Conservation (phyloP, 2,329 filamentous ascomycete genomes). For the Orbilia ellipsospora region DNA sequence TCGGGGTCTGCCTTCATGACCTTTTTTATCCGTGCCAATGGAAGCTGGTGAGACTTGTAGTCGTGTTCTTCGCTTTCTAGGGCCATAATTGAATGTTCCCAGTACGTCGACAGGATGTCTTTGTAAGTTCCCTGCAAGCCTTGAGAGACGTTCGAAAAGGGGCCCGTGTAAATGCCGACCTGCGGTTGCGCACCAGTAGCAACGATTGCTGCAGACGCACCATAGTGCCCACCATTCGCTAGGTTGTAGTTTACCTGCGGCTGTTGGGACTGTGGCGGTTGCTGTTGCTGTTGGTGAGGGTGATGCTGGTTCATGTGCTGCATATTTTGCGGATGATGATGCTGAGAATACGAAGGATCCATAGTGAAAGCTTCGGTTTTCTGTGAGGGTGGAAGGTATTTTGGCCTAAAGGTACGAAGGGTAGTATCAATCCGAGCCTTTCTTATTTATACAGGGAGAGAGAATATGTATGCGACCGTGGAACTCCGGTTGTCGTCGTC, state of each 20-base stretch:
- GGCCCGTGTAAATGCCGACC: constrained; percentile 58
- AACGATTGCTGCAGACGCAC: constrained; percentile 59
- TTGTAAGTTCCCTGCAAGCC: constrained; percentile 91
- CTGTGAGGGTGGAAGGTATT: background rate
- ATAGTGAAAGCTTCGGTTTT: constrained; percentile 25
- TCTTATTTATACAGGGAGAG: background rate
- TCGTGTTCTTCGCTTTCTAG: constrained; percentile 95
- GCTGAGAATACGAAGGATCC: constrained; percentile 54
- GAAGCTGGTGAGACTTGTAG: constrained; percentile 97
- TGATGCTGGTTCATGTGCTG: constrained; percentile 54
- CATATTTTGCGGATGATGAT: constrained; percentile 54
- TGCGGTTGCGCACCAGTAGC: constrained; percentile 57
- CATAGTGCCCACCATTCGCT: constrained; percentile 56
- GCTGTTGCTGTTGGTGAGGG: constrained; percentile 45
- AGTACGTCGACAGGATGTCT: constrained; percentile 97
- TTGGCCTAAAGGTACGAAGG: background rate
- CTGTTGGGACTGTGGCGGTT: constrained; percentile 37
- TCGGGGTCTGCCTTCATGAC: constrained; percentile 99
- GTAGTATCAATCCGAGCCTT: constrained; percentile 21
- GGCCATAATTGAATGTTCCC: constrained; percentile 97
- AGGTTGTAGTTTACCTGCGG: constrained; percentile 30
- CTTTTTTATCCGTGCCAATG: constrained; percentile 98
- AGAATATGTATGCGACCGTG: no score
- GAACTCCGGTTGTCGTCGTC: background rate
- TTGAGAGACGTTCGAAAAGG: constrained; percentile 88